phyloP scores from a whole-genome alignment of 345 rosid genomes.

The Rhodamnia rubescens region DNA sequence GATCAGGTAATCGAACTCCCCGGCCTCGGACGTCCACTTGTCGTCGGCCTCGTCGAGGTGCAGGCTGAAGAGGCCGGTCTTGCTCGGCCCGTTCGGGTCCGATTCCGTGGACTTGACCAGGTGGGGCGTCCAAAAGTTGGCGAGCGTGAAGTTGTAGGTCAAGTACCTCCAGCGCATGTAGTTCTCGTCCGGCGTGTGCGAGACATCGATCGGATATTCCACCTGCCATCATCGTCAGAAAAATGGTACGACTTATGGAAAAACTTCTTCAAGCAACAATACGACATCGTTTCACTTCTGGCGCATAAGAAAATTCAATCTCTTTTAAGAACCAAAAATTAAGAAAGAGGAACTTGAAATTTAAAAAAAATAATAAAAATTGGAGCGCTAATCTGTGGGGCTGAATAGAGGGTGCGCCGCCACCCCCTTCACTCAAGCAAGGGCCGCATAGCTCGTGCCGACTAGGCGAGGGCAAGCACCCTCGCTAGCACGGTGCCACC shows the following conservation, averaged over 20 bases:
- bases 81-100: conserved; percentile 21
- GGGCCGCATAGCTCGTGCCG: no score
- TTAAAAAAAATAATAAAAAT: no score
- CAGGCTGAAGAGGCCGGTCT: conserved; percentile 40
- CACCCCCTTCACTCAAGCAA: no score
- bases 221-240: conserved; percentile 24
- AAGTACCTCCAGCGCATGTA: conserved; percentile 65
- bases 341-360: background rate
- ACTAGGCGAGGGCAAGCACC: no score
- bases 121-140: conserved; percentile 61
- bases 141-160: conserved; percentile 63
- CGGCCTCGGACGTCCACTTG: conserved; percentile 47
- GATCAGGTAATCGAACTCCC: conserved; percentile 50
- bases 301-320: background rate
- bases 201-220: conserved; percentile 63
- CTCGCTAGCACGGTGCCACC: no score
- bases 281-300: background rate
- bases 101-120: conserved; percentile 34
- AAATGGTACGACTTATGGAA: background rate
- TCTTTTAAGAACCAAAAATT: background rate
- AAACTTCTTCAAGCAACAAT: background rate
- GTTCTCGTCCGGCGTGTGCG: conserved; percentile 31
- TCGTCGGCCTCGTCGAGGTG: conserved; percentile 51
- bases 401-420: no score
- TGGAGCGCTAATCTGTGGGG: no score